Base-by-base conservation (phyloP, 73 alveolate genomes). In the Paramecium primaurelia region DNA sequence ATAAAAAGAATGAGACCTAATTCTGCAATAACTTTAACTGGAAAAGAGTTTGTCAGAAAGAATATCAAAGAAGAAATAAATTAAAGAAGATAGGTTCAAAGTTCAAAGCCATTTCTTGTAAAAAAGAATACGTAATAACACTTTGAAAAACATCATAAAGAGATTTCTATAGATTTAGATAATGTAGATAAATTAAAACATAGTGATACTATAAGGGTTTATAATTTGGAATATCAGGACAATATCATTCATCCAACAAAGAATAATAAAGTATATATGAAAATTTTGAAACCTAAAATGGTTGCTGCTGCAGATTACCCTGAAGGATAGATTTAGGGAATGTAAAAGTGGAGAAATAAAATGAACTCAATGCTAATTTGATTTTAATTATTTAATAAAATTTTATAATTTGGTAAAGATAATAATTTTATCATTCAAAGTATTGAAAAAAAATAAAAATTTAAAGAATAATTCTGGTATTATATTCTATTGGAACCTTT, bases 1-100 rank as follows among this genome's bases (percentile, higher is more conserved):
- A 42, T 80, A 1, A 25, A 80, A 64, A 80, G 75, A 49, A 80
- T 80, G 91, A 40, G 91, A 12, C 91, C 91, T 4, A 80, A 80
- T 36, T 80, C 91, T 26, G 91, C 91, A 3, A 49, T 80, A 22
- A 28, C 58, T 40, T 26, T 80, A 10, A 10, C 91, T 25, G 91
- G 91, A 28, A 80, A 80, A 26, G 71, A 80, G 37, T 80, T 80
- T 45, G 58, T 80, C 4, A 42, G 75, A 49, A 80, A 47, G 9
- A 49, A 80, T 25, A 80, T 80, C 6, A 80, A 80, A 54, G 28
- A 80, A 49, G 91, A 80, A 47, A 45, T 80, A 11, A 40, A 25
- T 45, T 12, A 80, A 8, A 22, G 91, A 28, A 40, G 91, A 49
- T 6, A 25, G 32, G 58, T 80, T 12, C 14, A 40, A 45, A 32